Evolutionary conservation across 2,329 filamentous ascomycete genomes (phyloP).

Genomic region (Xylariales sp.): DNA sequence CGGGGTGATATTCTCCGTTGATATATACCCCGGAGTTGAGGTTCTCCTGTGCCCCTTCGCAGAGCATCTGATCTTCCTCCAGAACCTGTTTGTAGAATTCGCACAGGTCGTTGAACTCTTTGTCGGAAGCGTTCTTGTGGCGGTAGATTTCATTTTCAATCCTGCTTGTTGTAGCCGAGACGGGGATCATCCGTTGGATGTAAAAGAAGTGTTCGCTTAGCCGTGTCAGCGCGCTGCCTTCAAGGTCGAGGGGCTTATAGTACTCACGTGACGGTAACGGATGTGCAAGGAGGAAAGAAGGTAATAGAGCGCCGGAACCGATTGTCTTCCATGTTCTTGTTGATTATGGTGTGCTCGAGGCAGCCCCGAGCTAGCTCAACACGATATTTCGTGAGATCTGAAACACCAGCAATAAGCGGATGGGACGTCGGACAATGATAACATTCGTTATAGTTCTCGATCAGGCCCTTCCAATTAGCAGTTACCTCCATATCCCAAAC

Average conservation of each 20-base stretch:
- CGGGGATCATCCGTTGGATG: constrained; percentile 45
- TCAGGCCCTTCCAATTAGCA: constrained; percentile 57
- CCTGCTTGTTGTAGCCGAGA: constrained; percentile 33
- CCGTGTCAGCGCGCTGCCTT: background rate
- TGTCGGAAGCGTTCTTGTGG: constrained; percentile 40
- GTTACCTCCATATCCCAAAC: constrained; percentile 51
- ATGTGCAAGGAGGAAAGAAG: constrained; percentile 36
- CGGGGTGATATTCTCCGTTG: constrained; percentile 47
- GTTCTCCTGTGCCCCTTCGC: constrained; percentile 44
- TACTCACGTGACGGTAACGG: constrained; percentile 34
- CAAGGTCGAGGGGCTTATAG: too few species aligned
- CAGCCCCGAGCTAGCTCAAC: constrained; percentile 29
- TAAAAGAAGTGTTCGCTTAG: constrained; percentile 45
- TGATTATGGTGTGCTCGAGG: constrained; percentile 33
- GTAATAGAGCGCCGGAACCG: constrained; percentile 25
- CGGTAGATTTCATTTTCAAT: constrained; percentile 50
- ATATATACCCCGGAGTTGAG: constrained; percentile 45
- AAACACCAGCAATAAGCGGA: constrained; percentile 51
- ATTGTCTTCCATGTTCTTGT: constrained; percentile 28
- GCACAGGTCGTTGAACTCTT: constrained; percentile 41
- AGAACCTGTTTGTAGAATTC: constrained; percentile 48
- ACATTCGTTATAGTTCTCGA: constrained; percentile 64
- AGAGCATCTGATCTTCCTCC: constrained; percentile 46
- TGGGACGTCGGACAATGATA: constrained; percentile 59
- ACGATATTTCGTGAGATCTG: constrained; percentile 47